These are phyloP conservation scores for Orychophragmus violaceus DNA, from an alignment of 345 rosid genomes.

Conservation along the genomic window DNA sequence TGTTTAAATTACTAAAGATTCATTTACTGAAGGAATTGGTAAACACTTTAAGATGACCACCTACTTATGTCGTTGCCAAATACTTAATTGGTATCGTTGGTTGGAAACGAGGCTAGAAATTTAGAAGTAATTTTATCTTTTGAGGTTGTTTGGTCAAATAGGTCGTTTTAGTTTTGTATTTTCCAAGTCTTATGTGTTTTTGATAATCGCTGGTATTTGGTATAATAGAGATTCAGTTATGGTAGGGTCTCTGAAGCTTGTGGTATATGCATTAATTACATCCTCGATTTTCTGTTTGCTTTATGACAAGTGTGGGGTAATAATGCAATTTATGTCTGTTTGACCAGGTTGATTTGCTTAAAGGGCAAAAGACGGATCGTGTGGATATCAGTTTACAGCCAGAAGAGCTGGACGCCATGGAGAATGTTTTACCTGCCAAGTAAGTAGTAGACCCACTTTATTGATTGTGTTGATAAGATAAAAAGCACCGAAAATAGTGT, in stretches of 20 bases:
- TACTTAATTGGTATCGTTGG: not conserved
- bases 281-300: not conserved
- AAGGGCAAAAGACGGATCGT: constrained; percentile 83
- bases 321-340: not conserved
- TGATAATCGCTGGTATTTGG: not conserved
- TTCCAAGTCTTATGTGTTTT: not conserved
- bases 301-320: not conserved
- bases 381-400: constrained; percentile 90
- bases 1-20: not conserved
- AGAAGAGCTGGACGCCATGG: constrained; percentile 34
- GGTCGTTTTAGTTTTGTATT: not conserved
- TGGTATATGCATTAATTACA: not conserved
- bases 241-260: not conserved
- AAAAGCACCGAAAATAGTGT: not conserved
- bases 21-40: not conserved
- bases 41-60: not conserved
- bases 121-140: not conserved
- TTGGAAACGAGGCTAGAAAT: not conserved
- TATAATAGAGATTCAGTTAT: not conserved
- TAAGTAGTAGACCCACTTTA: not conserved
- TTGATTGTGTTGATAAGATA: not conserved
- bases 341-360: constrained; percentile 83
- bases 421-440: not conserved
- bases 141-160: not conserved
- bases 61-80: not conserved